These are phyloP conservation scores for Neurospora sp. DNA, from an alignment of 495 filamentous ascomycete genomes.

Conservation along the genomic window DNA sequence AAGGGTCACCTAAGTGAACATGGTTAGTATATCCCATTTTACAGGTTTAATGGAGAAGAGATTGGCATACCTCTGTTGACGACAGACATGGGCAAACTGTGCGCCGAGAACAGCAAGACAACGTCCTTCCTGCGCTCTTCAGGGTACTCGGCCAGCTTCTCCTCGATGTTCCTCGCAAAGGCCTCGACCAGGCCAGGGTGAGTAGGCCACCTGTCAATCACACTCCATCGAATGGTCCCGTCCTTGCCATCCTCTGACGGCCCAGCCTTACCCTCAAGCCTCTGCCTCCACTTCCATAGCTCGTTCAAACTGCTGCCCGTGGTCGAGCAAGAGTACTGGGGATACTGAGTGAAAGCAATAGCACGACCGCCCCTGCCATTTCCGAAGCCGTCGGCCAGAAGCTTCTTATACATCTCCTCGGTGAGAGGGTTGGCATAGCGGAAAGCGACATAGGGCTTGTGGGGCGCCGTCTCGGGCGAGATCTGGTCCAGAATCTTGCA, in stretches of 20 bases:
- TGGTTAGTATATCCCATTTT: constrained; percentile 10
- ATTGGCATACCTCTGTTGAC: constrained; percentile 65
- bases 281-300: constrained; percentile 89
- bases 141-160: constrained; percentile 71
- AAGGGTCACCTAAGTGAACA: constrained; percentile 63
- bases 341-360: constrained; percentile 97
- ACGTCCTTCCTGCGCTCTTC: constrained; percentile 66
- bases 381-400: constrained; percentile 84
- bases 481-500: constrained; percentile 89
- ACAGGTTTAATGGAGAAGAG: background rate
- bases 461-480: constrained; percentile 86
- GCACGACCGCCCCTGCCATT: constrained; percentile 78
- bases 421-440: constrained; percentile 91
- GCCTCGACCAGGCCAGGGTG: constrained; percentile 86
- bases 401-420: constrained; percentile 74
- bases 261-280: constrained; percentile 66
- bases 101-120: constrained; percentile 86
- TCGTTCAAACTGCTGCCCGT: constrained; percentile 95
- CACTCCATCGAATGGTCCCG: constrained; percentile 86
- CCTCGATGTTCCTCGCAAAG: constrained; percentile 83
- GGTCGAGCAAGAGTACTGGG: constrained; percentile 98
- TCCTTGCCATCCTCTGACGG: constrained; percentile 31
- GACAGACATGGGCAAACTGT: constrained; percentile 93
- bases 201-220: constrained; percentile 94
- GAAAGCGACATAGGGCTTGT: constrained; percentile 99